Evolutionary conservation across 148 eudicot species (phyloP).

Genomic region (Oxyria digyna): DNA sequence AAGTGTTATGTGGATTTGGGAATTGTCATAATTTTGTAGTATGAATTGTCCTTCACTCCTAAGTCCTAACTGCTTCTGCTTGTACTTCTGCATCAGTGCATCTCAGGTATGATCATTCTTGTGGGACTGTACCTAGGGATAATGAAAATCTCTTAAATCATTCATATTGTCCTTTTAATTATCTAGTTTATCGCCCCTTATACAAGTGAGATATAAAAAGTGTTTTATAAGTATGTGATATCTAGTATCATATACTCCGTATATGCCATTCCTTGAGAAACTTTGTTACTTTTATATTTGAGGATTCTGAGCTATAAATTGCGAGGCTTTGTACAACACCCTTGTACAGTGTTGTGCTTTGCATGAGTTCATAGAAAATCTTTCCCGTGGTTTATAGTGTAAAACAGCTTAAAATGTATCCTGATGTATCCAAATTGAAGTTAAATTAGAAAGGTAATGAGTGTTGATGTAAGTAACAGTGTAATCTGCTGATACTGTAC

Average conservation of each 20-base stretch:
- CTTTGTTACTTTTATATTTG: background rate
- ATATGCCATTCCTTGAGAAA: background rate
- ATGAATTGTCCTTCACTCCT: background rate
- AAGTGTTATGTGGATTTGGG: background rate
- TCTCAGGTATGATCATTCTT: slow-evolving; percentile 2
- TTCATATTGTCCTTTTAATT: background rate
- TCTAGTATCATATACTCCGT: background rate
- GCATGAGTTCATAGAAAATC: background rate
- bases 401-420: background rate
- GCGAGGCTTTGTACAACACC: background rate
- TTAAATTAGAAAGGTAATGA: background rate
- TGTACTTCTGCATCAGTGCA: background rate
- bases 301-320: background rate
- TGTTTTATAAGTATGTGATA: background rate
- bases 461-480: background rate
- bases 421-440: background rate
- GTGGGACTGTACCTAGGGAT: background rate
- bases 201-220: background rate
- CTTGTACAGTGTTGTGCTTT: background rate
- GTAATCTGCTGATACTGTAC: background rate
- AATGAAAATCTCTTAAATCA: background rate
- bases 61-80: background rate
- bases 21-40: background rate
- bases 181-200: background rate
- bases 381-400: background rate